phyloP scores from a whole-genome alignment of 257 asterid species.

The Mentha longifolia region DNA sequence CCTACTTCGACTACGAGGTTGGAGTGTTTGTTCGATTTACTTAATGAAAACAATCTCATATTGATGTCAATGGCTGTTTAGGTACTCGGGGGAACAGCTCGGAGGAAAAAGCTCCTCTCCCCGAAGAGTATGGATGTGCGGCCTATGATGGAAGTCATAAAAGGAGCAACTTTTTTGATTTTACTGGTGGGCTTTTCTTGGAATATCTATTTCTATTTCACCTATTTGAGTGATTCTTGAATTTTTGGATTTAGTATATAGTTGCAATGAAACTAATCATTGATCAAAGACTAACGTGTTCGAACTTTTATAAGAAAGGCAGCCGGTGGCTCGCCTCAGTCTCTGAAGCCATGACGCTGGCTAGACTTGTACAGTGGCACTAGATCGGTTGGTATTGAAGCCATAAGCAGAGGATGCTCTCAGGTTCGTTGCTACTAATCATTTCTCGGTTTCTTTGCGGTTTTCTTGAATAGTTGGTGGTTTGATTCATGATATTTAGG shows the following conservation, averaged over 20 bases:
- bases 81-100: constrained; percentile 95
- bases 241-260: too few species aligned
- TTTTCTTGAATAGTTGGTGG: constrained; percentile 6
- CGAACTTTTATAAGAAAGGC: constrained; percentile 52
- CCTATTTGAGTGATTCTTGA: constrained; percentile 14
- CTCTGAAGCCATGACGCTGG: constrained; percentile 94
- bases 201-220: constrained; percentile 19
- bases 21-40: not conserved
- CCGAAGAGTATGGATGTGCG: constrained; percentile 97
- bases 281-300: not conserved
- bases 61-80: constrained; percentile 35
- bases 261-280: too few species aligned
- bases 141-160: constrained; percentile 99
- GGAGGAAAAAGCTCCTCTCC: constrained; percentile 91
- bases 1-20: not conserved
- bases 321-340: constrained; percentile 89
- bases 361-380: constrained; percentile 97
- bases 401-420: constrained; percentile 97
- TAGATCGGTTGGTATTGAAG: constrained; percentile 98
- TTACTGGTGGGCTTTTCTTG: constrained; percentile 69
- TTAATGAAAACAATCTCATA: too few species aligned
- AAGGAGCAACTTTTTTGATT: constrained; percentile 89
- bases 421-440: constrained; percentile 52
- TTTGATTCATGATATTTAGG: constrained; percentile 52
- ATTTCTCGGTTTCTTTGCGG: not conserved